Percentiles rank a stretch among this genome's conserved stretches.
Evolutionary conservation across 495 filamentous ascomycete genomes (phyloP).

Genomic region (Tuber brumale): DNA sequence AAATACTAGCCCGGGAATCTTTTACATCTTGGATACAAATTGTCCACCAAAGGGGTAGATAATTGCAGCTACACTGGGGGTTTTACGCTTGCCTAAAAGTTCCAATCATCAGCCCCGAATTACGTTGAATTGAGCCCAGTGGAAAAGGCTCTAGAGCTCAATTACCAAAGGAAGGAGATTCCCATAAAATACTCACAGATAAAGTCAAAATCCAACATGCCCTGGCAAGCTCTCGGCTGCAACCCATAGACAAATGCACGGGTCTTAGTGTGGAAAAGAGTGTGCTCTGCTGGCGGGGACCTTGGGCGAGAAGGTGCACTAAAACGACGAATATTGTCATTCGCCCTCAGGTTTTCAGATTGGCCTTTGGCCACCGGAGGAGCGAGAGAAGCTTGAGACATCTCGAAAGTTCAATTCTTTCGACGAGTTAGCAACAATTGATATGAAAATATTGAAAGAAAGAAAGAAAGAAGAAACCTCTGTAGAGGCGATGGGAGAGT

Average conservation of each 20-base stretch:
- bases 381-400: slow-evolving; percentile 40
- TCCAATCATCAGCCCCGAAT: slow-evolving; percentile 8
- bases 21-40: slow-evolving; percentile 96
- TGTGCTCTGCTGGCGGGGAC: slow-evolving; percentile 74
- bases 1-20: slow-evolving; percentile 39
- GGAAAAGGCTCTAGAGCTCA: neutral
- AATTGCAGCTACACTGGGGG: slow-evolving; percentile 95
- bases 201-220: slow-evolving; percentile 99
- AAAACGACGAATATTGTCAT: slow-evolving; percentile 98
- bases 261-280: slow-evolving; percentile 97
- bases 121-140: neutral
- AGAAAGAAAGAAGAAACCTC: slow-evolving; percentile 20
- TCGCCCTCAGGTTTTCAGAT: slow-evolving; percentile 60
- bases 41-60: slow-evolving; percentile 99
- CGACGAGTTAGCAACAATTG: slow-evolving; percentile 19
- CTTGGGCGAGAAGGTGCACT: slow-evolving; percentile 82
- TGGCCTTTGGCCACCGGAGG: slow-evolving; percentile 47
- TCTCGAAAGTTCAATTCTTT: slow-evolving; percentile 38
- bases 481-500: slow-evolving; percentile 18
- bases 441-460: slow-evolving; percentile 7
- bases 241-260: slow-evolving; percentile 99
- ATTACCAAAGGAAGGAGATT: neutral
- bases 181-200: slow-evolving; percentile 56
- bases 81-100: slow-evolving; percentile 65
- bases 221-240: slow-evolving; percentile 95